Percentiles rank a stretch among this genome's conserved stretches.
Conservation (phyloP, 2,329 filamentous ascomycete genomes). For the Ceratocystis huliohia region DNA sequence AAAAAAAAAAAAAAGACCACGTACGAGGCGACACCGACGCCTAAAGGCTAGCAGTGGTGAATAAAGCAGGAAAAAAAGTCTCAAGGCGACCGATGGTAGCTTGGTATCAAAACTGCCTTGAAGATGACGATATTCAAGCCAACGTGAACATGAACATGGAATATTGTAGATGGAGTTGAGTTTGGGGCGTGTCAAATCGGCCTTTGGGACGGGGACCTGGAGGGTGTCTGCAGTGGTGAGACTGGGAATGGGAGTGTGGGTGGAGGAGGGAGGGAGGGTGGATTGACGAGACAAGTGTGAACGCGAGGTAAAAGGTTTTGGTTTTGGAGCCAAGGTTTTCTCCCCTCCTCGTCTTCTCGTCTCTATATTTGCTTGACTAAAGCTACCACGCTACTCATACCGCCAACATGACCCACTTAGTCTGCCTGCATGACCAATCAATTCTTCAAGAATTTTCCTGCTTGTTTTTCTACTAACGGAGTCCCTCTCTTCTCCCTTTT, state of each 20-base stretch:
- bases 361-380: conserved; percentile 4
- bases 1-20: neutral
- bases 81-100: neutral
- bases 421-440: neutral
- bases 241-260: conserved; percentile 21
- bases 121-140: conserved; percentile 16
- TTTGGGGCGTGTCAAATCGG: conserved; percentile 20
- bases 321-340: conserved; percentile 15
- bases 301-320: conserved; percentile 10
- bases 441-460: neutral
- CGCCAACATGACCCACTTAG: neutral
- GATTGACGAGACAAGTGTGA: conserved; percentile 16
- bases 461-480: neutral
- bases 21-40: conserved; percentile 4
- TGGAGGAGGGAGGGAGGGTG: conserved; percentile 20
- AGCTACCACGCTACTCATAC: neutral
- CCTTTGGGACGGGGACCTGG: conserved; percentile 18
- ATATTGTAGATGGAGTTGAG: conserved; percentile 12
- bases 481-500: conserved; percentile 10
- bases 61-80: neutral
- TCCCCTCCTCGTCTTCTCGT: conserved; percentile 9
- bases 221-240: conserved; percentile 21
- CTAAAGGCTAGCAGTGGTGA: neutral
- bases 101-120: neutral
- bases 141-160: conserved; percentile 4